Conservation (phyloP, 2,329 filamentous ascomycete genomes). For the Stagonosporopsis tanaceti region DNA sequence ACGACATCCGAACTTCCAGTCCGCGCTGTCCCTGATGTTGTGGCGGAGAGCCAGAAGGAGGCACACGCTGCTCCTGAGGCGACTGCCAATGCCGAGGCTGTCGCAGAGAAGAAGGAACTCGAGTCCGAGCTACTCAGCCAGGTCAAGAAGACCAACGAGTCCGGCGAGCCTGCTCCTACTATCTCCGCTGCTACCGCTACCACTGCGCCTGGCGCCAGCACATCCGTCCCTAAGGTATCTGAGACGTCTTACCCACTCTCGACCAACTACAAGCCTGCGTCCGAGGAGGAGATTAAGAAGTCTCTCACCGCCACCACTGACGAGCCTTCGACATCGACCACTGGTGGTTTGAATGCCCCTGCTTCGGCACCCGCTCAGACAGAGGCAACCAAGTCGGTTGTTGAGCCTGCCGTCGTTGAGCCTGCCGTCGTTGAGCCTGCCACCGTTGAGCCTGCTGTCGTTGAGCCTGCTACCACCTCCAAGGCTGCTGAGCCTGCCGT, state of each 20-base stretch:
- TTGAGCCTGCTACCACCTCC: constrained; percentile 5
- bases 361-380: constrained; percentile 42
- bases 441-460: no score
- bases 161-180: constrained; percentile 56
- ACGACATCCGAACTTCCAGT: constrained; percentile 40
- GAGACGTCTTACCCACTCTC: constrained; percentile 10
- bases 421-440: no score
- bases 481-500: constrained; percentile 10
- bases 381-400: constrained; percentile 48
- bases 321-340: constrained; percentile 24
- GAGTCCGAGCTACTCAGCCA: constrained; percentile 77
- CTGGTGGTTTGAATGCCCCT: constrained; percentile 47
- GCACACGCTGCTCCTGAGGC: constrained; percentile 71
- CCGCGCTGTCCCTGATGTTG: constrained; percentile 62
- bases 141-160: constrained; percentile 54
- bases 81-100: constrained; percentile 68
- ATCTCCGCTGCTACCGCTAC: constrained; percentile 48
- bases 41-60: constrained; percentile 75
- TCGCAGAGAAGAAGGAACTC: constrained; percentile 73
- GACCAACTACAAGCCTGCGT: constrained; percentile 14
- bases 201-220: constrained; percentile 38
- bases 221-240: constrained; percentile 14
- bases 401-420: constrained; percentile 35
- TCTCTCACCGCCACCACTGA: constrained; percentile 7
- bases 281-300: constrained; percentile 11